A percentile compares a stretch with the other conserved stretches of the same genome.
These are phyloP conservation scores for Phaeotremella skinneri DNA, from an alignment of 768 basidiomycete genomes.

Conservation along the genomic window DNA sequence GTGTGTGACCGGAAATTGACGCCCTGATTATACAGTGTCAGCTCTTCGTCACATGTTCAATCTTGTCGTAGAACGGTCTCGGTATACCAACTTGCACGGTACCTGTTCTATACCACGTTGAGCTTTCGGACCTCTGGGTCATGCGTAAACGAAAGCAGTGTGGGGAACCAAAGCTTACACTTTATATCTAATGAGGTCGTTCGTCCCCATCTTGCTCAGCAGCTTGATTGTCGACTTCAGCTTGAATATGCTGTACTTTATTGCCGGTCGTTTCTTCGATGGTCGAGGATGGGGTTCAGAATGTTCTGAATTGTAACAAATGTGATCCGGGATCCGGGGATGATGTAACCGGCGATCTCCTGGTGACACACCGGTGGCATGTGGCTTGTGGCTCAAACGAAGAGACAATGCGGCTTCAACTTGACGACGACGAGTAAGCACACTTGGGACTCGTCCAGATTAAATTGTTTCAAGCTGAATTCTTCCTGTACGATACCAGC, in stretches of 20 bases:
- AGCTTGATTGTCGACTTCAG: conserved; percentile 8
- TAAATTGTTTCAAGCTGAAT: too few relatives aligned
- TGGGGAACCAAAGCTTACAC: conserved; percentile 25
- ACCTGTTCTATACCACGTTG: conserved; percentile 23
- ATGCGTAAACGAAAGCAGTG: neutral
- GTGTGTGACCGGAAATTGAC: conserved; percentile 38
- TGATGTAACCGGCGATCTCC: too few relatives aligned
- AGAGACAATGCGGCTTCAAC: too few relatives aligned
- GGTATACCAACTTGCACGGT: conserved; percentile 29
- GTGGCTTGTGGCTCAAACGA: too few relatives aligned
- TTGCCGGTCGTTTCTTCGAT: too few relatives aligned
- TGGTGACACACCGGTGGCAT: too few relatives aligned
- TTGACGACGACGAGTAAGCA: too few relatives aligned
- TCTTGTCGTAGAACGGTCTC: neutral
- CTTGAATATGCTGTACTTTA: neutral
- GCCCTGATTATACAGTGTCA: conserved; percentile 16
- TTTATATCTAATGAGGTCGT: conserved; percentile 38
- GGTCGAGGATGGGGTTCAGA: too few relatives aligned
- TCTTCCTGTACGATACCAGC: too few relatives aligned
- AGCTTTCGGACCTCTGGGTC: neutral
- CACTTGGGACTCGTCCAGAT: too few relatives aligned
- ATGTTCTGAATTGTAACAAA: too few relatives aligned
- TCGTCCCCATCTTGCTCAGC: conserved; percentile 9
- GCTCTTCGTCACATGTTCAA: neutral
- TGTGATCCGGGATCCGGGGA: too few relatives aligned